Conservation (phyloP, 1,284 basidiomycete genomes). For the Ganoderma lingzhi region DNA sequence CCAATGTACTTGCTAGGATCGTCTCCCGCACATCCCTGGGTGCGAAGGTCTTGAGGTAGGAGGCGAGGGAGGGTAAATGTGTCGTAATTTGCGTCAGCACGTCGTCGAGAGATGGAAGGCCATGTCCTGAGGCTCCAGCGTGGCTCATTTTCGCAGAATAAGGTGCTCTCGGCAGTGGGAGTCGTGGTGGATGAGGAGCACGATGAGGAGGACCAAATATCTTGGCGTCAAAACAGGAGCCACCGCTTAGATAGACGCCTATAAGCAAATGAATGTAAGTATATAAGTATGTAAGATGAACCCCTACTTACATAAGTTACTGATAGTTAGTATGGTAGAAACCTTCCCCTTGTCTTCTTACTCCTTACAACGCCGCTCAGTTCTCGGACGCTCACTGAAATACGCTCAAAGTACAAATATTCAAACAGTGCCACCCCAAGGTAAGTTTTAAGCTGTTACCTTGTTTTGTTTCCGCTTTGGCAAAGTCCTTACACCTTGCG, state of each 20-base stretch:
- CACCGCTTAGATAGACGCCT: constrained; percentile 21
- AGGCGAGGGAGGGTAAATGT: constrained; percentile 19
- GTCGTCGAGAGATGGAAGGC: constrained; percentile 27
- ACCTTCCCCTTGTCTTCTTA: constrained; percentile 9
- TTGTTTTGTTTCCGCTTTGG: too few species aligned
- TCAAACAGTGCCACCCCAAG: too few species aligned
- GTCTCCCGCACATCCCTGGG: constrained; percentile 34
- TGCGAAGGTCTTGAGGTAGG: constrained; percentile 30
- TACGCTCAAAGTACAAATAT: too few species aligned
- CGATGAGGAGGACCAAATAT: not conserved
- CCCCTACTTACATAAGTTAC: too few species aligned
- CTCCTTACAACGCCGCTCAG: too few species aligned
- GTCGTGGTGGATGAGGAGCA: constrained; percentile 11
- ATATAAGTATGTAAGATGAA: too few species aligned
- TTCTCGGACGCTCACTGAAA: too few species aligned
- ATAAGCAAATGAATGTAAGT: not conserved
- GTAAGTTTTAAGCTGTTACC: too few species aligned
- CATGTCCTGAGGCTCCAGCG: constrained; percentile 21
- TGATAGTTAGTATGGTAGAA: too few species aligned
- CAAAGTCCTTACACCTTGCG: too few species aligned
- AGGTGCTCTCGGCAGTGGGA: not conserved
- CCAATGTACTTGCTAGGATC: constrained; percentile 49
- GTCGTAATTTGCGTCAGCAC: constrained; percentile 29
- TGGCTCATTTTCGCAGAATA: constrained; percentile 9
- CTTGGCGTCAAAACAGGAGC: not conserved